Percentiles rank a stretch among this genome's conserved stretches.
Evolutionary conservation across 768 basidiomycete genomes (phyloP).

Genomic region (Harrya chromipes): DNA sequence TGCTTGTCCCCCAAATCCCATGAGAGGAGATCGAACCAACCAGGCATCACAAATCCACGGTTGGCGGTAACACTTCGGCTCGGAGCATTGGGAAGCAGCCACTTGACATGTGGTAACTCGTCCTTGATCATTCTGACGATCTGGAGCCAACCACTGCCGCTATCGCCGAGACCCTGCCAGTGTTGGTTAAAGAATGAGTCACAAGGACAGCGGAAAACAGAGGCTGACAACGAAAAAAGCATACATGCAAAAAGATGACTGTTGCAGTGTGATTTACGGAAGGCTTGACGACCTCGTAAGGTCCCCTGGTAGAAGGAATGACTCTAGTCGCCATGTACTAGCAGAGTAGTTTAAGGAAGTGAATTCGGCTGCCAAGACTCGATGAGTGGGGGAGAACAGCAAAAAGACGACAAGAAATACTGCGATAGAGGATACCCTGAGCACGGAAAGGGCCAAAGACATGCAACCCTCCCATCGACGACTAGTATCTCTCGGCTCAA

Average conservation of each 20-base stretch:
- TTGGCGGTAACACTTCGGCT: constrained; percentile 69
- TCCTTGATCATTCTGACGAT: constrained; percentile 67
- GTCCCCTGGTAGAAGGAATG: constrained; percentile 20
- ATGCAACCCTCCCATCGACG: too few species aligned
- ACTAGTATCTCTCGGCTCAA: constrained; percentile 13
- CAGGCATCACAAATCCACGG: constrained; percentile 65
- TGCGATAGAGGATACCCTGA: constrained; percentile 2
- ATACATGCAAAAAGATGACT: constrained; percentile 86
- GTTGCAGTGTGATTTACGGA: constrained; percentile 73
- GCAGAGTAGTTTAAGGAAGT: background rate
- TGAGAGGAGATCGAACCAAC: constrained; percentile 78
- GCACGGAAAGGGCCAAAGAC: background rate
- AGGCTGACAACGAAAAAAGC: constrained; percentile 20
- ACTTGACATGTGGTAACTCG: constrained; percentile 74
- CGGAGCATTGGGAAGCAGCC: constrained; percentile 52
- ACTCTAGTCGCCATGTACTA: constrained; percentile 17
- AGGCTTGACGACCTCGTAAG: constrained; percentile 51
- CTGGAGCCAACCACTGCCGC: constrained; percentile 72
- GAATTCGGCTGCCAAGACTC: background rate
- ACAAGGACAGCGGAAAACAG: constrained; percentile 1
- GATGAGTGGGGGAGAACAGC: too few species aligned
- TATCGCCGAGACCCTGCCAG: constrained; percentile 69
- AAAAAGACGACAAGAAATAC: constrained; percentile 4
- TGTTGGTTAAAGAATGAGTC: constrained; percentile 1
- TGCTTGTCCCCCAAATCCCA: constrained; percentile 51